Evolutionary conservation across 2,329 filamentous ascomycete species (phyloP), one percentile per base, ranked within the genome.

Genomic region (Raffaelea ambrosiae): DNA sequence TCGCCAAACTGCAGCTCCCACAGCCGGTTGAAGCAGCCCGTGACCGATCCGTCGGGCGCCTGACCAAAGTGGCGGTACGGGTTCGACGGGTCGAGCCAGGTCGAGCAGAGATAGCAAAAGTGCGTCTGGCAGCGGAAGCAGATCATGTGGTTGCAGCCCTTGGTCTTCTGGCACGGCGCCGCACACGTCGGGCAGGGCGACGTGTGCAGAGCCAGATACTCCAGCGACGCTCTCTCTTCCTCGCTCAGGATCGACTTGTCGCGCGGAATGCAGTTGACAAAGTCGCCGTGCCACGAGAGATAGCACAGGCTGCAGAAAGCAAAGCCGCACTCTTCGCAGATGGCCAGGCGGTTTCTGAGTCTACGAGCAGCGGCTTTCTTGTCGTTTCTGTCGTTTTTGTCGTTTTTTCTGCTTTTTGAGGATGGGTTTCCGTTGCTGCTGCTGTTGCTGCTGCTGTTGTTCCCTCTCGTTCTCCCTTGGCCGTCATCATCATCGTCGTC

Each of bases 111-210:
- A 57, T 97, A 97, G 69, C 93, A 98, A 63, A 96, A 97, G 64
- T 97, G 91, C 2, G 88, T 86, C 45, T 84, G 75, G 70, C 93
- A 98, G 54, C 87, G 83, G 63, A 84, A 88, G 66, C 91, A 96
- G 44, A 84, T 86, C 89, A 97, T 97, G 66, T 96, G 90, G 65
- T 96, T 96, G 72, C 93, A 98, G 36, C 93, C 93, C 60, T 87
- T 82, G 2, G 85, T 88, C 71, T 98, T 98, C 62, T 95, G 88
- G 20, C 84, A 84, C 0, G 88, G 88, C 1, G 85, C 83, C 26
- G 74, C 80, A 67, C 93, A 98, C 4, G 88, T 91, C 11, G 93
- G 90, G 61, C 93, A 98, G 1, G 86, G 82, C 11, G 88, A 88
- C 0, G 90, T 94, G 67, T 95, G 83, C 52, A 80, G 67, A 43